Conservation (phyloP, 2,329 filamentous ascomycete species). For the Fulvia fulva region DNA sequence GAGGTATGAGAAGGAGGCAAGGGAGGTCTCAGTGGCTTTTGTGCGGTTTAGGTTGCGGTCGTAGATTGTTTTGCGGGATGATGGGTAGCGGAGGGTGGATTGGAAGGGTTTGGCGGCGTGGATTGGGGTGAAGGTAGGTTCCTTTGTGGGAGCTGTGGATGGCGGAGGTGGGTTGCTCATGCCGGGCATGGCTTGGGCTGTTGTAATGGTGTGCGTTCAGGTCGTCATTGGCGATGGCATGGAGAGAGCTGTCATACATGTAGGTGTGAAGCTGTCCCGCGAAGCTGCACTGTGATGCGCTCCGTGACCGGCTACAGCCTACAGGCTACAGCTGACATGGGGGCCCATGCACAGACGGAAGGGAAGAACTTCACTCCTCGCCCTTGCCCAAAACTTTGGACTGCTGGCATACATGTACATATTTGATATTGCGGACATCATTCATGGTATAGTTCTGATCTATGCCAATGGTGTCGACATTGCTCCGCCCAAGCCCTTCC, state of each 20-base stretch:
- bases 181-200: background rate
- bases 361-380: too few species aligned
- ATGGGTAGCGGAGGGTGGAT: constrained; percentile 74
- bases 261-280: background rate
- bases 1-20: constrained; percentile 90
- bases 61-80: constrained; percentile 96
- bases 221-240: background rate
- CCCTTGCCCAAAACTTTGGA: too few species aligned
- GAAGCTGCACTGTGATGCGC: background rate
- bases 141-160: constrained; percentile 14
- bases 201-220: background rate
- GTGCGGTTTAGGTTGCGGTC: constrained; percentile 89
- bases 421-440: too few species aligned
- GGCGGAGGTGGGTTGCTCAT: constrained; percentile 17
- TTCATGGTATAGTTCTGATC: too few species aligned
- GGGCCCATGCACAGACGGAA: too few species aligned
- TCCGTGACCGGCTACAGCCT: too few species aligned
- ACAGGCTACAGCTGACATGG: too few species aligned
- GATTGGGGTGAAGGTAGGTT: constrained; percentile 23
- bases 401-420: too few species aligned
- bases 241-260: background rate
- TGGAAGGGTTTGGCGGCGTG: constrained; percentile 33
- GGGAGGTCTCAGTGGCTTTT: constrained; percentile 82
- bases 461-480: too few species aligned
- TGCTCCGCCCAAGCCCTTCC: too few species aligned